Evolutionary conservation across 495 filamentous ascomycete genomes (phyloP).

Genomic region (Lindgomyces ingoldianus): DNA sequence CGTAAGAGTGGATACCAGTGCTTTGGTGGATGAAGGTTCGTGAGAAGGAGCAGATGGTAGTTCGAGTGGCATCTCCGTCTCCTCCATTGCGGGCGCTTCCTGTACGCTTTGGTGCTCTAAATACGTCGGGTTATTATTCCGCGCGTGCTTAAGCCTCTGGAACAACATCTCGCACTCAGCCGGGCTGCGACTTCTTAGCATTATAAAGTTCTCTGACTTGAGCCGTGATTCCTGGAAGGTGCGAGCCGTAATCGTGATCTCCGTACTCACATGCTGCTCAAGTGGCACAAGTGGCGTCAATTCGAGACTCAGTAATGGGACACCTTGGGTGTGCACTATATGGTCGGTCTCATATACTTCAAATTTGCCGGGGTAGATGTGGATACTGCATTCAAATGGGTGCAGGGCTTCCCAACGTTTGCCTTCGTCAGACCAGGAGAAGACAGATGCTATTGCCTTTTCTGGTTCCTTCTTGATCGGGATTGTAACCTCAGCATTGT

Average conservation of each 20-base stretch:
- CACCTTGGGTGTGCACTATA: not conserved
- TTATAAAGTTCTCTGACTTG: not conserved
- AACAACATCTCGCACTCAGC: constrained; percentile 7
- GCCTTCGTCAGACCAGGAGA: constrained; percentile 1
- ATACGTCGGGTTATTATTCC: not conserved
- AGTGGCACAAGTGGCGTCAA: constrained; percentile 1
- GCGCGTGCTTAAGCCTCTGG: not conserved
- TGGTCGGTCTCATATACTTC: constrained; percentile 10
- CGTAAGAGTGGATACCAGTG: not conserved
- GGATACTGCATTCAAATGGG: constrained; percentile 1
- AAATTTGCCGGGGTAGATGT: constrained; percentile 17
- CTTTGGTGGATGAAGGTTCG: not conserved
- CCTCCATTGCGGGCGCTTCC: not conserved
- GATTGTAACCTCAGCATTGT: constrained; percentile 11
- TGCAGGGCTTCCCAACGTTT: constrained; percentile 3
- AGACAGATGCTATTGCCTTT: not conserved
- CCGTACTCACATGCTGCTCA: not conserved
- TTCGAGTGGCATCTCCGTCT: not conserved
- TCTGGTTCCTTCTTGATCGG: not conserved
- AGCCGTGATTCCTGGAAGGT: not conserved
- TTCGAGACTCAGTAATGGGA: constrained; percentile 9
- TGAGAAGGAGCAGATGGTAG: not conserved
- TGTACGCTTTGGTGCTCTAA: not conserved
- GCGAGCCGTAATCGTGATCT: not conserved
- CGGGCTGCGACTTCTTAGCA: constrained; percentile 3